A percentile compares a stretch with the other conserved stretches of the same genome.
phyloP scores from a whole-genome alignment of 306 rosid genomes.

The Sicyos baderoa region DNA sequence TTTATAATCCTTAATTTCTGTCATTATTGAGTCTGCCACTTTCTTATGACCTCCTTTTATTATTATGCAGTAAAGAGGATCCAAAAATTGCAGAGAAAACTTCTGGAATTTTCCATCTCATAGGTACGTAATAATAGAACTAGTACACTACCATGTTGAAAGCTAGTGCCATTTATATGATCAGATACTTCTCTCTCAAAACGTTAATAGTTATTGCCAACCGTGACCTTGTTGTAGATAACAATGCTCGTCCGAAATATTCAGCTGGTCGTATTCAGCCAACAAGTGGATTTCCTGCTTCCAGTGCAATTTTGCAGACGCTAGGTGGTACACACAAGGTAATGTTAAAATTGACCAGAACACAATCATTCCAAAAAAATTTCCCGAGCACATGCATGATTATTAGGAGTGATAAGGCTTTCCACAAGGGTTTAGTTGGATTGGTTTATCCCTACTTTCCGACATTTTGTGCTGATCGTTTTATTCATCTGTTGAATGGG shows the following conservation, averaged over 20 bases:
- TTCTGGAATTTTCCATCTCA: slow-evolving; percentile 64
- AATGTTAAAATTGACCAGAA: slow-evolving; percentile 8
- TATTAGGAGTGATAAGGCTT: background rate
- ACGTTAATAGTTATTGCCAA: slow-evolving; percentile 13
- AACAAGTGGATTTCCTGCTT: slow-evolving; percentile 46
- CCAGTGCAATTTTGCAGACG: slow-evolving; percentile 37
- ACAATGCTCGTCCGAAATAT: slow-evolving; percentile 42
- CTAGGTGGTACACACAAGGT: slow-evolving; percentile 46
- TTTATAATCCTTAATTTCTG: background rate
- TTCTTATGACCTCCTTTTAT: background rate
- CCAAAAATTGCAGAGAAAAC: slow-evolving; percentile 40
- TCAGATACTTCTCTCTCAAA: background rate
- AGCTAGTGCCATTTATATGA: background rate
- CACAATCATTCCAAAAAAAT: background rate
- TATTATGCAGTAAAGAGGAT: slow-evolving; percentile 40
- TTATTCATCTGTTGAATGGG: background rate
- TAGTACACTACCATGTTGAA: background rate
- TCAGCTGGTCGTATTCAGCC: slow-evolving; percentile 36
- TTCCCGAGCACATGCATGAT: background rate
- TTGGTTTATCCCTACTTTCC: background rate
- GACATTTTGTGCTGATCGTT: background rate
- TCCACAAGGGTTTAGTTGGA: background rate
- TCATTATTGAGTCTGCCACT: background rate
- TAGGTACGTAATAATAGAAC: slow-evolving; percentile 40
- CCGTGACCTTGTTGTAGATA: slow-evolving; percentile 42